phyloP scores from a whole-genome alignment of 805 yeast species.

The Kodamaea sagamina region DNA sequence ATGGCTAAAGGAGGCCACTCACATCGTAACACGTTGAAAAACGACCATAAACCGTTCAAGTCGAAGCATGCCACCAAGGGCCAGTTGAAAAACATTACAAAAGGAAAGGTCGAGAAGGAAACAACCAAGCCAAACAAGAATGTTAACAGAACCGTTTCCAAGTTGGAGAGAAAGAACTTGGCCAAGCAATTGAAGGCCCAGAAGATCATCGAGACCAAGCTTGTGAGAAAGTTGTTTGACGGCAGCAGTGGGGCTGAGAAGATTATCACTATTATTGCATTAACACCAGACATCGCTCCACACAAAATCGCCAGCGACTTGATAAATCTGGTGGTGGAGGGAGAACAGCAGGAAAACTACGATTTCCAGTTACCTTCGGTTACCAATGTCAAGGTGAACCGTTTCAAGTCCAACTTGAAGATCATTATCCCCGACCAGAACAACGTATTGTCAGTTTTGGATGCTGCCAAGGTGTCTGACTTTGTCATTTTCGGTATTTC shows the following conservation, averaged over 20 bases:
- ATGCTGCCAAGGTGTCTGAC: conserved; percentile 88
- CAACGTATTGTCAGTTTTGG: conserved; percentile 69
- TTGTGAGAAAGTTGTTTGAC: conserved; percentile 71
- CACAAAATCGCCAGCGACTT: conserved; percentile 55
- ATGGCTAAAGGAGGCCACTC: conserved; percentile 70
- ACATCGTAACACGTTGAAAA: conserved; percentile 82
- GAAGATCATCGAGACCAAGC: conserved; percentile 63
- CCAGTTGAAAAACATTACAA: conserved; percentile 72
- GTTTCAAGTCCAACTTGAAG: conserved; percentile 76
- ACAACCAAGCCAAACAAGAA: conserved; percentile 33
- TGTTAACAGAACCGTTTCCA: conserved; percentile 41
- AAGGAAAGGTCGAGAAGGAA: conserved; percentile 85
- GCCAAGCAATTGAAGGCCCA: conserved; percentile 74
- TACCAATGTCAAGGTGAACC: conserved; percentile 51
- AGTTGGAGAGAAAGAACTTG: conserved; percentile 71
- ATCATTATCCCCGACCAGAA: conserved; percentile 70
- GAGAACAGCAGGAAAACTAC: conserved; percentile 23
- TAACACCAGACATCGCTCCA: conserved; percentile 69
- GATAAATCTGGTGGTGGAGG: conserved; percentile 38
- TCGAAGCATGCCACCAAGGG: conserved; percentile 90
- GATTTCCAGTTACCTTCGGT: conserved; percentile 49
- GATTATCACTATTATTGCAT: conserved; percentile 76
- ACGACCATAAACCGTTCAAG: conserved; percentile 87
- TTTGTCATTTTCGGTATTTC: conserved; percentile 88
- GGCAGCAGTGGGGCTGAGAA: conserved; percentile 81